Evolutionary conservation across 106 monocot species (phyloP).

Genomic region (Iris macrosiphon): DNA sequence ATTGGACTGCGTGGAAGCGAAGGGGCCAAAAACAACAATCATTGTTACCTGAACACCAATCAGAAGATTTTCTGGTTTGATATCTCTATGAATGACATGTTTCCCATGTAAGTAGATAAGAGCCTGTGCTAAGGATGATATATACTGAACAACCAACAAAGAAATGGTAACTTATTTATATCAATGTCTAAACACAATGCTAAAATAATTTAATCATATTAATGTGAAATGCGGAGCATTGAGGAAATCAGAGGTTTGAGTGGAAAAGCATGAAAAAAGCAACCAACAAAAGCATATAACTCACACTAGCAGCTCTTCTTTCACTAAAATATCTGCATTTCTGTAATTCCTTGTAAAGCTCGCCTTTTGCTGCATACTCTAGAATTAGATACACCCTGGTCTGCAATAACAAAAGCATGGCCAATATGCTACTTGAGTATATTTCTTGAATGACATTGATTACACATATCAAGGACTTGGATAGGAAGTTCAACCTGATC

Average conservation of each 20-base stretch:
- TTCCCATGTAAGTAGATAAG: constrained; percentile 94
- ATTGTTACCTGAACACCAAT: constrained; percentile 71
- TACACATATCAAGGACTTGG: neutral
- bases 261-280: constrained; percentile 1
- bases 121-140: constrained; percentile 78
- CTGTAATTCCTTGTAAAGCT: constrained; percentile 94
- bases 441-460: neutral
- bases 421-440: neutral
- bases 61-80: constrained; percentile 95
- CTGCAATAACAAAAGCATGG: constrained; percentile 27
- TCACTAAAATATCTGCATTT: constrained; percentile 95
- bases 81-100: constrained; percentile 98
- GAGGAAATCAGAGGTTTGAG: no score
- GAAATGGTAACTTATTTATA: neutral
- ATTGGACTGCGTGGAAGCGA: neutral
- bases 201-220: no score
- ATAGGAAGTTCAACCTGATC: constrained; percentile 63
- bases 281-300: constrained; percentile 6
- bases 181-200: no score
- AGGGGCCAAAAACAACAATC: neutral
- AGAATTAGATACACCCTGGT: constrained; percentile 90
- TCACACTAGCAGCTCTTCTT: constrained; percentile 89
- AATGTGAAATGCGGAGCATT: no score
- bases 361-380: constrained; percentile 94
- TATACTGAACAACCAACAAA: constrained; percentile 44